Evolutionary conservation across 495 filamentous ascomycete species (phyloP).

Genomic region (Penicillium roqueforti): DNA sequence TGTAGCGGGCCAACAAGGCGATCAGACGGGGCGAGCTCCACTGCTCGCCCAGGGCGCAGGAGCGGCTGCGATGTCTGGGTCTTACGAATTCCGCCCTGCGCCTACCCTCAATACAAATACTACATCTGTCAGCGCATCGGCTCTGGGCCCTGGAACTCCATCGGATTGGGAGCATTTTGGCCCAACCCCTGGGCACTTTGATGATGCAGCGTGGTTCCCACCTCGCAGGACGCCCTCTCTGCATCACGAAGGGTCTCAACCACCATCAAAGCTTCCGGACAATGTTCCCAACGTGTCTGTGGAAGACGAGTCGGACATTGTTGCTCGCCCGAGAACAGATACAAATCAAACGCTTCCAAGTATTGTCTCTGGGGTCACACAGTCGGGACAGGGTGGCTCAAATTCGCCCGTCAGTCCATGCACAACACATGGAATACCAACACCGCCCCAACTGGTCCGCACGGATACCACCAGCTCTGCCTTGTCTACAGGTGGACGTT

Average conservation of each 20-base stretch:
- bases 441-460: conserved; percentile 20
- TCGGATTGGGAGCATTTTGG: conserved; percentile 60
- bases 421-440: conserved; percentile 12
- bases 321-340: conserved; percentile 10
- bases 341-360: conserved; percentile 3
- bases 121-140: conserved; percentile 33
- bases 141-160: conserved; percentile 49
- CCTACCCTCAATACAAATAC: conserved; percentile 14
- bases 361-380: background rate
- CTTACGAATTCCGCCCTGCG: conserved; percentile 14
- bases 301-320: background rate
- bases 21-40: conserved; percentile 13
- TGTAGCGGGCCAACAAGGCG: conserved; percentile 17
- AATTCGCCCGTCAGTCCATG: conserved; percentile 28
- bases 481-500: conserved; percentile 21
- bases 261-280: conserved; percentile 12
- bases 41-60: conserved; percentile 19
- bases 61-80: conserved; percentile 18
- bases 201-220: conserved; percentile 31
- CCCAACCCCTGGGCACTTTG: conserved; percentile 29
- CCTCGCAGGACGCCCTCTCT: conserved; percentile 16
- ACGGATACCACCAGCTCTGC: conserved; percentile 29
- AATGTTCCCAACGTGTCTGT: conserved; percentile 5
- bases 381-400: conserved; percentile 3
- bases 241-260: conserved; percentile 9